Base-by-base conservation (phyloP, 805 yeast genomes). In the Saturnispora sanitii region DNA sequence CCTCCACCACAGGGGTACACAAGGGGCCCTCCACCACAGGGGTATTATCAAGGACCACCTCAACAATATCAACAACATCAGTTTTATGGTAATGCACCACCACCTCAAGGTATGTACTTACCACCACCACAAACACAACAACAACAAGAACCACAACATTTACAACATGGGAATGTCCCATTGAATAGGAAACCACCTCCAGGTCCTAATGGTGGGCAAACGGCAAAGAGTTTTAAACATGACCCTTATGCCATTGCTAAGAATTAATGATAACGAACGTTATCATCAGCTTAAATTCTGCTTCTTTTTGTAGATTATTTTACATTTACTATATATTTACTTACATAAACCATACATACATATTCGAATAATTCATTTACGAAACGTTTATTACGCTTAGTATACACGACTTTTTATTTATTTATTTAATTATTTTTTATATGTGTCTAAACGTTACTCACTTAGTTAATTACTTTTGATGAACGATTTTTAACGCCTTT, bases 401-500 rank as follows among this genome's bases (percentile, higher is more conserved):
- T n/a, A n/a, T n/a, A n/a, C n/a, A n/a, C n/a, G n/a, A n/a, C n/a
- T n/a, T n/a, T n/a, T n/a, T n/a, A n/a, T n/a, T n/a, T n/a, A n/a
- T n/a, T n/a, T n/a, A n/a, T n/a, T n/a, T n/a, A n/a, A n/a, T n/a
- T n/a, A n/a, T n/a, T n/a, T n/a, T n/a, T n/a, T n/a, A n/a, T n/a
- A n/a, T n/a, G n/a, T n/a, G n/a, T n/a, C n/a, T n/a, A 30, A 19
- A 33, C 22, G 25, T n/a, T 33, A 19, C 17, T 18, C 6, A 37
- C 19, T 29, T 37, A 55, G 34, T 26, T 56, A 60, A 42, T 55
- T 56, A 25, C n/a, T n/a, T n/a, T n/a, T n/a, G n/a, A n/a, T n/a
- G n/a, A n/a, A 59, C 64, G 32, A 58, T 57, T 33, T 58, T 55
- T 21, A 59, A 41, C 29, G 58, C 64, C 38, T 59, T 59, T 33